A percentile compares a stretch with the other conserved stretches of the same genome.
These are phyloP conservation scores for Pseudogymnoascus sp. DNA, from an alignment of 2,329 filamentous ascomycete species.

Conservation along the genomic window DNA sequence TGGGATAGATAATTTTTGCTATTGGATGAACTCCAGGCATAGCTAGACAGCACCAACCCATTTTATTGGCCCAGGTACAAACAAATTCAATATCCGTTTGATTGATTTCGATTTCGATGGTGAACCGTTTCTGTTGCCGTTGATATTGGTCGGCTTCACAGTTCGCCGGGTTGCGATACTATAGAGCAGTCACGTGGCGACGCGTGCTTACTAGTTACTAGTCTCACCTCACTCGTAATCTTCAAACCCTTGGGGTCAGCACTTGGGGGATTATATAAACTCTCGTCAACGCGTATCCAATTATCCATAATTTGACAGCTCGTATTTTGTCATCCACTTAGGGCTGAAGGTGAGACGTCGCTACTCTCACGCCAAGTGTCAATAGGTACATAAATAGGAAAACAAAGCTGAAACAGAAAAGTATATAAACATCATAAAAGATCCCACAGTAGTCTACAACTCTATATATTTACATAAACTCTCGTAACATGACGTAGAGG, in stretches of 20 bases:
- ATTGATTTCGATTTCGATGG: not conserved
- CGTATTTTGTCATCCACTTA: not conserved
- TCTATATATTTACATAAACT: constrained; percentile 8
- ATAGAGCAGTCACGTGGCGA: not conserved
- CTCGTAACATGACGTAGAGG: not conserved
- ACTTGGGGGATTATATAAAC: not conserved
- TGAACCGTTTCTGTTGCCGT: not conserved
- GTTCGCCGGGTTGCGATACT: not conserved
- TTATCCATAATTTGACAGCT: not conserved
- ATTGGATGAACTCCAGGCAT: not conserved
- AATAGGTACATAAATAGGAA: constrained; percentile 75
- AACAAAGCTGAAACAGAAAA: not conserved
- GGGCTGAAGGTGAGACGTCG: not conserved
- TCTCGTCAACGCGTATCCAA: not conserved
- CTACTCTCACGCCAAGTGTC: constrained; percentile 56
- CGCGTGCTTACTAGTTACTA: not conserved
- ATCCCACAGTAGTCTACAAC: not conserved
- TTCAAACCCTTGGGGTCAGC: not conserved
- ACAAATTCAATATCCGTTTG: not conserved
- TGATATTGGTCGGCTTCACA: not conserved
- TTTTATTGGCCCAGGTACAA: not conserved
- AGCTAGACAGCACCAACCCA: not conserved
- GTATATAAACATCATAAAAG: not conserved
- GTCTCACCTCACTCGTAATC: not conserved
- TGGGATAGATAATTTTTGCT: constrained; percentile 1